A percentile compares a stretch with the other conserved stretches of the same genome.
phyloP scores from a whole-genome alignment of 2,329 filamentous ascomycete genomes.

The Fusarium multiceps region DNA sequence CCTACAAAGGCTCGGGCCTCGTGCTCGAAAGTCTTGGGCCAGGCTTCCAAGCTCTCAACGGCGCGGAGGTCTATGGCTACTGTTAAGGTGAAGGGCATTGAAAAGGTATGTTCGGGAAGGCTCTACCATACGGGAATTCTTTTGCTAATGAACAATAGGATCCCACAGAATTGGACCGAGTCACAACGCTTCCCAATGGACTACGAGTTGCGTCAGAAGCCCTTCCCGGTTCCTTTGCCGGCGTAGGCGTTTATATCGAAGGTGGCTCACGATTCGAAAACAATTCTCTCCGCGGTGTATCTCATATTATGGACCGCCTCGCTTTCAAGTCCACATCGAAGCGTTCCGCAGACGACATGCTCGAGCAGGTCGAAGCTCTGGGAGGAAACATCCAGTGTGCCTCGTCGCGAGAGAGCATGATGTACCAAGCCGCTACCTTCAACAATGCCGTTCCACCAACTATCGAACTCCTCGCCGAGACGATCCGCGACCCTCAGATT shows the following conservation, averaged over 20 bases:
- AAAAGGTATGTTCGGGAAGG: slow-evolving; percentile 44
- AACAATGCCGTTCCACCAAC: slow-evolving; percentile 89
- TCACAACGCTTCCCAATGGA: slow-evolving; percentile 92
- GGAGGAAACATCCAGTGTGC: slow-evolving; percentile 98
- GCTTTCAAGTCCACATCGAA: slow-evolving; percentile 90
- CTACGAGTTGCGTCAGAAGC: slow-evolving; percentile 95
- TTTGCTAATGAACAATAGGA: slow-evolving; percentile 61
- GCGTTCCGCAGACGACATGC: slow-evolving; percentile 82
- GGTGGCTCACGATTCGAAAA: slow-evolving; percentile 95
- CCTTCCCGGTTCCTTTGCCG: slow-evolving; percentile 92
- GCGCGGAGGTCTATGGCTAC: slow-evolving; percentile 49
- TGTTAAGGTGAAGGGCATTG: slow-evolving; percentile 51
- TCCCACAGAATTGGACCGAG: slow-evolving; percentile 84
- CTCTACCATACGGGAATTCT: accelerated
- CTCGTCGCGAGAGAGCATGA: slow-evolving; percentile 92
- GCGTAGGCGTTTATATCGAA: slow-evolving; percentile 95
- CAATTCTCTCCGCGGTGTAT: slow-evolving; percentile 84
- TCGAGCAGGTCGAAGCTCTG: slow-evolving; percentile 86
- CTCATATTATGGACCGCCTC: slow-evolving; percentile 94
- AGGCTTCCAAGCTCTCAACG: slow-evolving; percentile 38
- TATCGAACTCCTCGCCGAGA: slow-evolving; percentile 88
- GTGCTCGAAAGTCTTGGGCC: slow-evolving; percentile 42
- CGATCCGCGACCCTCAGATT: slow-evolving; percentile 85
- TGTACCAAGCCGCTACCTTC: slow-evolving; percentile 99
- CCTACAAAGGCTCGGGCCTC: slow-evolving; percentile 44